phyloP scores from a whole-genome alignment of 495 filamentous ascomycete species.

The Tuber borchii region DNA sequence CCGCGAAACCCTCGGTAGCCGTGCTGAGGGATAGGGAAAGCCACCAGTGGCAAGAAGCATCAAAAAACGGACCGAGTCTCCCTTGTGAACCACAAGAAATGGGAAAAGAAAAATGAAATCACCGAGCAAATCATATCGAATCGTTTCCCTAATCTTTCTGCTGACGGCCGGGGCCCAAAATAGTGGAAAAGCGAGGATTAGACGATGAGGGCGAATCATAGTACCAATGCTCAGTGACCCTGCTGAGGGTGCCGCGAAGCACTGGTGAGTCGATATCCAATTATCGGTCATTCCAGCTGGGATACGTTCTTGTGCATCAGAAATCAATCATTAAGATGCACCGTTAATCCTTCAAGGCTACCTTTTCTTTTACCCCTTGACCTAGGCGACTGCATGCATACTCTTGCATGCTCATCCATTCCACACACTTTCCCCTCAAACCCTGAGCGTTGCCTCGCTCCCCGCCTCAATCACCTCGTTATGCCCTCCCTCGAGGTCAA shows the following conservation, averaged over 20 bases:
- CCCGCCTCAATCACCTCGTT: constrained; percentile 26
- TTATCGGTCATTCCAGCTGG: constrained; percentile 11
- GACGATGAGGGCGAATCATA: not conserved
- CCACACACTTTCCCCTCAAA: not conserved
- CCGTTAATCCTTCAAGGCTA: constrained; percentile 29
- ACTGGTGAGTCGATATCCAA: constrained; percentile 2
- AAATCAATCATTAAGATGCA: constrained; percentile 24
- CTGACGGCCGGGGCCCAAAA: not conserved
- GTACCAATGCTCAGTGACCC: not conserved
- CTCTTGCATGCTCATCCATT: not conserved
- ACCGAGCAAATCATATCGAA: not conserved
- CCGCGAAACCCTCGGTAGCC: not conserved
- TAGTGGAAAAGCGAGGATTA: not conserved
- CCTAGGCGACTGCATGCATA: constrained; percentile 25
- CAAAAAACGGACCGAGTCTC: not conserved
- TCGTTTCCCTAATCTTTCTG: not conserved
- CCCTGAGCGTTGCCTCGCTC: constrained; percentile 10
- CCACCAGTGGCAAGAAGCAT: not conserved
- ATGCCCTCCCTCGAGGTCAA: constrained; percentile 21
- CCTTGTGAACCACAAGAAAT: not conserved
- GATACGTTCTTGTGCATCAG: constrained; percentile 23
- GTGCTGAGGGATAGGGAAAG: not conserved
- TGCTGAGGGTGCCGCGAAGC: not conserved
- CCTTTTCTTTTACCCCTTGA: constrained; percentile 32
- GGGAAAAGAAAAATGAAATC: not conserved